These are phyloP conservation scores for Cladobotryum protrusum DNA, from an alignment of 2,329 filamentous ascomycete genomes.

Conservation along the genomic window DNA sequence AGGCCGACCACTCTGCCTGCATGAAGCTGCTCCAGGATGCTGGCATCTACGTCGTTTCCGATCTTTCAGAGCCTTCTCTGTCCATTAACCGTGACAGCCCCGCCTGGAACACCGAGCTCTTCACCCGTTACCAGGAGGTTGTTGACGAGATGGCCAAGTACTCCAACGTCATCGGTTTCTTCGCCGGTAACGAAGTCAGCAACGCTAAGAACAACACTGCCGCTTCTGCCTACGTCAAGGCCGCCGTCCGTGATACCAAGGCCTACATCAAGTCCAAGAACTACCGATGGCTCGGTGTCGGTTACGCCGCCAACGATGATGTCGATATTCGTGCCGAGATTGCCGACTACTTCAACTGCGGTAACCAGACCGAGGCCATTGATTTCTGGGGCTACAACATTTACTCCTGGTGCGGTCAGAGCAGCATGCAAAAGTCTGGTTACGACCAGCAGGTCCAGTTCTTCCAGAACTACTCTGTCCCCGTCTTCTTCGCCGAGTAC, in stretches of 20 bases:
- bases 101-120: conserved; percentile 72
- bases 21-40: conserved; percentile 77
- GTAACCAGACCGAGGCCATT: conserved; percentile 57
- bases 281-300: conserved; percentile 77
- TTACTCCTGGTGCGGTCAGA: conserved; percentile 97
- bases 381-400: conserved; percentile 99
- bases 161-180: conserved; percentile 92
- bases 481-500: conserved; percentile 98
- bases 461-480: conserved; percentile 83
- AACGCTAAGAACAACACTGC: conserved; percentile 83
- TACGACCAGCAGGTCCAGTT: conserved; percentile 79
- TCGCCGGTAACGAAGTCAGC: conserved; percentile 95
- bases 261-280: conserved; percentile 77
- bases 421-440: conserved; percentile 67
- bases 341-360: conserved; percentile 93
- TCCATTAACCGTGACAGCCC: conserved; percentile 84
- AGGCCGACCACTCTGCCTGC: conserved; percentile 69
- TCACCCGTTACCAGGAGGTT: conserved; percentile 74
- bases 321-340: conserved; percentile 72
- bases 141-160: conserved; percentile 77
- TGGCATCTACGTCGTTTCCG: conserved; percentile 92
- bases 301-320: conserved; percentile 95
- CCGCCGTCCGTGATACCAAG: conserved; percentile 94
- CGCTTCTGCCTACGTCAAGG: conserved; percentile 93
- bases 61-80: conserved; percentile 71